Evolutionary conservation across 352 stramenopile species (phyloP), one percentile per base, ranked within the genome.

Genomic region (Phytophthora vignae): DNA sequence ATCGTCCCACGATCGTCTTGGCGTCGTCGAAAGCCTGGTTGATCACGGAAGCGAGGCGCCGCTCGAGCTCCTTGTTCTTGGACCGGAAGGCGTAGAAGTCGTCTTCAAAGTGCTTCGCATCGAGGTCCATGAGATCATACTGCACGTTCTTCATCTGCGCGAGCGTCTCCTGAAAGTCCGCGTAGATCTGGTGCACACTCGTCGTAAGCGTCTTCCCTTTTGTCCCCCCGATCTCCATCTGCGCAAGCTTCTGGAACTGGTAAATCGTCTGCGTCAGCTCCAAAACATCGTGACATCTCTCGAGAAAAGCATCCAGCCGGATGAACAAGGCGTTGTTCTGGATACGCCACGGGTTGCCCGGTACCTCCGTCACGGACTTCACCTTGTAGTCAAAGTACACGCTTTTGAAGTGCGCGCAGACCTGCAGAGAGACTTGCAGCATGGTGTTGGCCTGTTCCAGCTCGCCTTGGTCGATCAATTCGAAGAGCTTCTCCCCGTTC

Each of bases 381-480:
- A 86, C 89, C 65, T 98, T 98, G 85, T 98, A 98, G 67, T 97
- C 90, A 62, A 98, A 97, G 73, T 98, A 98, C 1, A 96, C 88
- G 19, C 85, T 90, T 73, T 98, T 98, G 65, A 98, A 98, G 36
- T 89, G 79, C 1, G 90, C 92, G 60, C 93, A 96, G 1, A 98
- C 88, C 40, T 92, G 81, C 4, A 98, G 76, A 22, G 81, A 90
- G 19, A 79, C 67, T 12, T 91, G 67, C 42, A 97, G 67, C 84
- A 91, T 93, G n/a, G 71, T 69, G 25, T 92, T 91, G 0, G 88
- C 88, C 27, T 87, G 76, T 27, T 93, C 86, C 27, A 92, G 67
- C 31, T 95, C 88, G 40, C 90, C 82, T 19, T 87, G 69, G 15
- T 95, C 90, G 21, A 96, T 88, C 9, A 97, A 62, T 33, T 96